Evolutionary conservation across 306 rosid species (phyloP), one percentile per base, ranked within the genome.

Genomic region (Sindora glabra): DNA sequence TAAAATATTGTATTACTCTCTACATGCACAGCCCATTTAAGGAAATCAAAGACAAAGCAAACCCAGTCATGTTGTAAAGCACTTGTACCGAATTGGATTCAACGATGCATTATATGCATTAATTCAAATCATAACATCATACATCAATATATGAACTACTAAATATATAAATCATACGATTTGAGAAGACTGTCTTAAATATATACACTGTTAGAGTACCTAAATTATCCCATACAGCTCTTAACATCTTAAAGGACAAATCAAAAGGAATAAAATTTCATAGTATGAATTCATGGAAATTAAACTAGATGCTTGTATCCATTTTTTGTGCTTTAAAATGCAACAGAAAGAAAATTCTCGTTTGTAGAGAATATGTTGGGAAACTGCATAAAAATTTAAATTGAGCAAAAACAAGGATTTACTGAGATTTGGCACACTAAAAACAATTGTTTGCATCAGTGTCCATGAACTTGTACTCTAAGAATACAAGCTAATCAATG

Each of bases 101-200:
- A 48, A 48, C 46, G 29, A 46, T 6, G 52, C 56, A 74, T 30
- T 66, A 48, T n/a, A 56, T 48, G 54, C 56, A 71, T 25, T 29
- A 29, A 29, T 29, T 29, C 8, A 9, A 29, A 29, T 29, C 8
- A 29, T 29, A 6, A 6, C 34, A 29, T 29, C 8, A 4, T 9
- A 29, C 5, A 29, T n/a, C n/a, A 29, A 29, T 9, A 29, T 29
- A 29, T 29, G 8, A 29, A 29, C 34, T 29, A 29, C 34, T 29
- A 2, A 29, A 29, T 29, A 29, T 9, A 4, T 4, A 2, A 29
- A 29, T 6, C 34, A 29, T 29, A 9, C 34, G 8, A 29, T 29
- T 4, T 29, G 5, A 29, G 8, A 29, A 0, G 8, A 29, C 8
- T 9, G n/a, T 29, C 34, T 29, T 29, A 29, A 9, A 29, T 29